Evolutionary conservation across 257 asterid genomes (phyloP).

Genomic region (Solanum sparsipilum): DNA sequence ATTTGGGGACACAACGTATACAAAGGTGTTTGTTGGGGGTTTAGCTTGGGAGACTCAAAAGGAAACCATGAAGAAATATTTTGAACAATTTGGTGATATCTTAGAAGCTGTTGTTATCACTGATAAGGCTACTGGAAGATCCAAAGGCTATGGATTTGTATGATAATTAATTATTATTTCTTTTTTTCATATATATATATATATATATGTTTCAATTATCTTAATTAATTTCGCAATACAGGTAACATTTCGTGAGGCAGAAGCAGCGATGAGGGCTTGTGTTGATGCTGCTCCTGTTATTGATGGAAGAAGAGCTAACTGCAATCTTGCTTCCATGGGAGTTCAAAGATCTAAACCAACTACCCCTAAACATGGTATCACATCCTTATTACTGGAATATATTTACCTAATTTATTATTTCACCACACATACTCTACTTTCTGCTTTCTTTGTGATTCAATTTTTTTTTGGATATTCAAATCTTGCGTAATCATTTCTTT

Average conservation of each 20-base stretch:
- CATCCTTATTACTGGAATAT: not conserved
- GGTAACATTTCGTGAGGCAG: constrained; percentile 92
- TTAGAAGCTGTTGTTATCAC: constrained; percentile 94
- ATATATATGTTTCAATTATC: too few relatives aligned
- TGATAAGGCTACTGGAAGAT: constrained; percentile 87
- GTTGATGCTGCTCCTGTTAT: constrained; percentile 90
- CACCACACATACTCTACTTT: not conserved
- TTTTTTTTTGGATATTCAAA: not conserved
- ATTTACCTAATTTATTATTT: not conserved
- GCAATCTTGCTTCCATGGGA: constrained; percentile 96
- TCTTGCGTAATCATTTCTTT: too few relatives aligned
- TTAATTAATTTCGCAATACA: not conserved
- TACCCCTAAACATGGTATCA: constrained; percentile 68
- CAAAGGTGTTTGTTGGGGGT: constrained; percentile 93
- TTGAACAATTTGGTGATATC: constrained; percentile 93
- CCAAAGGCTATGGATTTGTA: constrained; percentile 98
- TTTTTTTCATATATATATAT: too few relatives aligned
- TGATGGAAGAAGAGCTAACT: constrained; percentile 96
- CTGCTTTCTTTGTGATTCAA: too few relatives aligned
- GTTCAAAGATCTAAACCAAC: constrained; percentile 94
- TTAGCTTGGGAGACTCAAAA: constrained; percentile 99
- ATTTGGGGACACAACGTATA: constrained; percentile 89
- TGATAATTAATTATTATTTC: not conserved
- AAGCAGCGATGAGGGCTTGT: constrained; percentile 94
- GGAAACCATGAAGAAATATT: constrained; percentile 91